Percentiles rank a stretch among this genome's conserved stretches.
These are phyloP conservation scores for Xylaria sp. DNA, from an alignment of 2,329 filamentous ascomycete species.

Conservation along the genomic window DNA sequence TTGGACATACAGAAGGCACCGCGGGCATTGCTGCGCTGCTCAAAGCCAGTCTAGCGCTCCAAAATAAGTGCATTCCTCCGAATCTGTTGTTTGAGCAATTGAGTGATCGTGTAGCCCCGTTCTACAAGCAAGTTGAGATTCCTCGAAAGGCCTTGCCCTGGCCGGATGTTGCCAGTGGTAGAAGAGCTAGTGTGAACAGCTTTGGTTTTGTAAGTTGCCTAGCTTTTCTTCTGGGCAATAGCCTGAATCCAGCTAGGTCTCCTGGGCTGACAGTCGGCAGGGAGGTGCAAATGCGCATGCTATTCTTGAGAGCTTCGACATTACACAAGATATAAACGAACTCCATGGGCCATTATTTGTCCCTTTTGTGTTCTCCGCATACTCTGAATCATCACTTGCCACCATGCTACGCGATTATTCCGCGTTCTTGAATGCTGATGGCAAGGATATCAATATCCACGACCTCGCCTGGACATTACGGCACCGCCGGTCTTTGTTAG, in stretches of 20 bases:
- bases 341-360: background rate
- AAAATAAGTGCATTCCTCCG: background rate
- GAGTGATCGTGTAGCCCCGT: background rate
- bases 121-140: background rate
- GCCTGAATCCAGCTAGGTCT: background rate
- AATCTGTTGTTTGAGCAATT: background rate
- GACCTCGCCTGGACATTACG: background rate
- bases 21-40: constrained; percentile 21
- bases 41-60: constrained; percentile 12
- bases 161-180: background rate
- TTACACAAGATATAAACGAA: background rate
- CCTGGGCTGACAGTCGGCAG: background rate
- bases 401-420: background rate
- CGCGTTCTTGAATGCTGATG: constrained; percentile 44
- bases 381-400: background rate
- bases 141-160: background rate
- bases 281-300: constrained; percentile 23
- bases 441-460: background rate
- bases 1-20: constrained; percentile 27
- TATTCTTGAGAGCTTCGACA: constrained; percentile 19
- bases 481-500: background rate
- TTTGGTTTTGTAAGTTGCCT: background rate
- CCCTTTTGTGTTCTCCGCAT: constrained; percentile 15
- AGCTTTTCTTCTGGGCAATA: background rate
- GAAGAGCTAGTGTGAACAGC: background rate